Evolutionary conservation across 75 land plant genomes (phyloP), one percentile per base, ranked within the genome.

Genomic region (Azolla pinnata): DNA sequence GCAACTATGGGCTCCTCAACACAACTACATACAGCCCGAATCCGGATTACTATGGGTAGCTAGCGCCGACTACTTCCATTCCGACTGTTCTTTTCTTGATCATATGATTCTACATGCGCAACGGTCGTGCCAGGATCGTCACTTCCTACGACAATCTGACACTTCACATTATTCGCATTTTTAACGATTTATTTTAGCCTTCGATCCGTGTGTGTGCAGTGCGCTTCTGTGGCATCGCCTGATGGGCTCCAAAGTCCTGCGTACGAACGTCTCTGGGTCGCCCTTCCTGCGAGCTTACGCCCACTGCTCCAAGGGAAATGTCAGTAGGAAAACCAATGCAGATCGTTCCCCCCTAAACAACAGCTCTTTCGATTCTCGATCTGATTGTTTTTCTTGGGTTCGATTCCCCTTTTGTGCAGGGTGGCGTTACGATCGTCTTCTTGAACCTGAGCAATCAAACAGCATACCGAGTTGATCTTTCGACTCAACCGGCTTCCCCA

Each of bases 201-300:
- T n/a, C n/a, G n/a, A n/a, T n/a, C n/a, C n/a, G n/a, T n/a, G 4
- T 16, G 20, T 47, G 45, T 29, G 17, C 49, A 90, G 97, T 66
- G 97, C 97, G 17, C 78, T 90, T 46, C 65, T 90, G 33, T 90
- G 91, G 91, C 83, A 73, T 54, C 73, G 72, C 27, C 67, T 90
- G 18, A 90, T 90, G 97, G 97, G 92, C 19, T 74, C 59, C 44
- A 60, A 31, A 14, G 97, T 90, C 31, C 87, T 90, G 51, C 29
- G 67, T 29, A 61, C 76, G 40, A 62, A 56, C 12, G 45, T 32
- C 14, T 33, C 56, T 29, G 85, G 77, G 35, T 57, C 86, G 1
- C 50, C 82, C 18, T 79, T 47, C 68, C 29, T 90, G 42, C 77
- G 91, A 2, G 78, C 85, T 27, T 86, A 90, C 56, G 78, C 91